Conservation (phyloP, 805 yeast species). For the Cephaloascus fragrans region DNA sequence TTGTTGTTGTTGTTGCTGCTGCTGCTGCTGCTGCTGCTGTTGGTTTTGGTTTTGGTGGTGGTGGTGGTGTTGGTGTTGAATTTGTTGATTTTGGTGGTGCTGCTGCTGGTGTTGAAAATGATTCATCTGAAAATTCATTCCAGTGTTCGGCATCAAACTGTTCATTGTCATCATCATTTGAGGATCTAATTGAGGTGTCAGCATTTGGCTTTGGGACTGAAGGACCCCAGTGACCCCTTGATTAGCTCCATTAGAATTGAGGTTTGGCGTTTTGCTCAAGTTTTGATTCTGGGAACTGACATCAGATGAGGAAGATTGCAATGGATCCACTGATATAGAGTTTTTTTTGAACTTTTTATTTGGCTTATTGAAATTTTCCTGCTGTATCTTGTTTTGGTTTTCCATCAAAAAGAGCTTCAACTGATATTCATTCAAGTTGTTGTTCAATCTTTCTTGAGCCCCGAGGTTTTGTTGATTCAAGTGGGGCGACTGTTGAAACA, state of each 20-base stretch:
- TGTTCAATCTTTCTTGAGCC: background rate
- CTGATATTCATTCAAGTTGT: background rate
- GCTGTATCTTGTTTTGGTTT: slow-evolving; percentile 7
- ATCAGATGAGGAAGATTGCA: too few species aligned
- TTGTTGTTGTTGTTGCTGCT: slow-evolving; percentile 13
- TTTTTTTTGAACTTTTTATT: background rate
- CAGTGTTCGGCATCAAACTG: slow-evolving; percentile 30
- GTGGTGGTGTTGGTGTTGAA: slow-evolving; percentile 3
- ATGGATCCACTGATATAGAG: background rate
- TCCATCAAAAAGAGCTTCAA: slow-evolving; percentile 5
- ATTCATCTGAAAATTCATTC: slow-evolving; percentile 39
- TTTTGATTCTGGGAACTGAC: too few species aligned
- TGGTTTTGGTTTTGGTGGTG: slow-evolving; percentile 16
- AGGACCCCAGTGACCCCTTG: slow-evolving; percentile 62
- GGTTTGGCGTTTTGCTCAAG: slow-evolving; percentile 4
- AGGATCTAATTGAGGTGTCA: slow-evolving; percentile 36
- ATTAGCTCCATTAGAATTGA: slow-evolving; percentile 39
- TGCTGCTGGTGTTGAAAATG: slow-evolving; percentile 1
- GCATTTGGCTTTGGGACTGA: slow-evolving; percentile 57
- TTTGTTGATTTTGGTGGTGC: slow-evolving; percentile 13
- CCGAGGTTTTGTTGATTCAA: too few species aligned
- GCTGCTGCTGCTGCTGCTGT: slow-evolving; percentile 14
- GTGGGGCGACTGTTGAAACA: background rate
- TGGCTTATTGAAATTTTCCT: background rate
- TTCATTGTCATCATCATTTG: slow-evolving; percentile 21